Evolutionary conservation across 2,329 filamentous ascomycete genomes (phyloP), one percentile per base, ranked within the genome.

Genomic region (Aschersonia sp.): DNA sequence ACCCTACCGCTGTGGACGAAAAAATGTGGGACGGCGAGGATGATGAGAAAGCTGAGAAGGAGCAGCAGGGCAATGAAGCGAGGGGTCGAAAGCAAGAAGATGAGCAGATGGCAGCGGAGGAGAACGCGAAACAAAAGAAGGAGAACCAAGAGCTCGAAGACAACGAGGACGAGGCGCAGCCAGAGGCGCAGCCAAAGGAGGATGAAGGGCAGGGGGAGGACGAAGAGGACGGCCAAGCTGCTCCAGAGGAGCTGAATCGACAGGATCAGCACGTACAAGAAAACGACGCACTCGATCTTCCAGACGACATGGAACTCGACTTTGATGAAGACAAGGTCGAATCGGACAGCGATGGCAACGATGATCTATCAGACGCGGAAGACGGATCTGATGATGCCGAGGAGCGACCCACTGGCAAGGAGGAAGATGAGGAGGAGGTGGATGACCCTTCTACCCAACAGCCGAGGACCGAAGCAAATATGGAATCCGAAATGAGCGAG

Each of bases 1-100:
- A 95, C 55, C 83, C 87, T 10, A 84, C 81, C 12, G 86, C 90
- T 22, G 84, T 97, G 1, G 94, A 98, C 60, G 94, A 98, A 68
- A 98, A 97, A 71, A 88, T 97, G 77, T 98, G 92, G 92, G 89
- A 98, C 64, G 89, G 88, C 40, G 81, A 87, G 45, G 81, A 83
- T 47, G 82, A 87, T 42, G 76, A 89, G 43, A 80, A 89, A 44
- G 81, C 84, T 1, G 84, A 90, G 44, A 92, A 92, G 55, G 84
- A 95, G 43, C 84, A 87, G 58, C 72, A 87, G 58, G 82, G 79
- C 5, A 80, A 88, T 47, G 74, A 87, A 50, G 69, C 84, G 22
- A 81, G 86, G 57, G 82, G 81, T 0, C 72, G 83, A 51, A 76
- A 84, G 58, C 73, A 81, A 51, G 73, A 78, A 11, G 75, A 83